These are phyloP conservation scores for Cyanidioschyzon merolae DNA, from an alignment of 23 red algal genomes.

Conservation along the genomic window DNA sequence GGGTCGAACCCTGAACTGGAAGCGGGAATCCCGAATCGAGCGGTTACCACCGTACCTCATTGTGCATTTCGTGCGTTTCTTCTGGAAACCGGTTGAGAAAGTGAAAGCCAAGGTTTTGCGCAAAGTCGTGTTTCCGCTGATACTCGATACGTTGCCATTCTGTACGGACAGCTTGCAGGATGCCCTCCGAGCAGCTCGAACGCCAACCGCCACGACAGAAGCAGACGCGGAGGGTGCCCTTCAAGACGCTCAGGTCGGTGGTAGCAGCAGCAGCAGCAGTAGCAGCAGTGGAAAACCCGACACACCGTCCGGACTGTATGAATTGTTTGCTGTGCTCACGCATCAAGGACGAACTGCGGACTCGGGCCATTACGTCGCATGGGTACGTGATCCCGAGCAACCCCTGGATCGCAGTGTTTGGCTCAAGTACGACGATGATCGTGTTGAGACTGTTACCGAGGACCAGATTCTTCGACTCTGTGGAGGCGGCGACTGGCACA, in stretches of 20 bases:
- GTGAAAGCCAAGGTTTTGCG: constrained; percentile 96
- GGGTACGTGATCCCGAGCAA: constrained; percentile 29
- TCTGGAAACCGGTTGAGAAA: constrained; percentile 84
- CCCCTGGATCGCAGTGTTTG: constrained; percentile 27
- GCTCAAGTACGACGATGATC: constrained; percentile 92
- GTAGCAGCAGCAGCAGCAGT: no score
- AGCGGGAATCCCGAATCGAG: constrained; percentile 42
- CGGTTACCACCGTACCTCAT: constrained; percentile 70
- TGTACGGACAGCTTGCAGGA: constrained; percentile 56
- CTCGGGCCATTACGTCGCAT: constrained; percentile 86
- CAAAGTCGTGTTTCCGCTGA: constrained; percentile 67
- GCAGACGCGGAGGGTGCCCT: background rate
- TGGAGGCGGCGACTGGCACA: constrained; percentile 96
- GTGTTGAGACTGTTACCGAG: constrained; percentile 37
- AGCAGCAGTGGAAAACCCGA: background rate
- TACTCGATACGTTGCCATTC: constrained; percentile 70
- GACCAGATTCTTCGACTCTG: constrained; percentile 74
- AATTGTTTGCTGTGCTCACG: constrained; percentile 81
- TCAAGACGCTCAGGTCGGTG: no score
- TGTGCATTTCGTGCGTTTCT: constrained; percentile 91
- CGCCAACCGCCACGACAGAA: background rate
- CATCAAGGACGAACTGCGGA: constrained; percentile 91
- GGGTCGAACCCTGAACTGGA: constrained; percentile 39
- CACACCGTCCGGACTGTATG: constrained; percentile 42
- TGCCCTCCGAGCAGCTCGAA: constrained; percentile 19